Evolutionary conservation across 176 grass and related monocot species (phyloP).

Genomic region (maize (Zea mays)): Zm-B73-REFERENCE-NAM-5.0 NC_050097.1:216646001-216646500

Average conservation of each 20-base stretch:
- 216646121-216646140: conserved; percentile 42
- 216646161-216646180: conserved; percentile 35
- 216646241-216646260: not conserved
- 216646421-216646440: too few relatives aligned
- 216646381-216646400: too few relatives aligned
- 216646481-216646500: too few relatives aligned
- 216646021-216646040: too few relatives aligned
- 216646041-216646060: not conserved
- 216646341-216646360: too few relatives aligned
- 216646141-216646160: conserved; percentile 20
- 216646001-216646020: not conserved
- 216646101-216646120: not conserved
- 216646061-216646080: not conserved
- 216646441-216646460: too few relatives aligned
- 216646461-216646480: too few relatives aligned
- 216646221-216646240: conserved; percentile 15
- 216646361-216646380: too few relatives aligned
- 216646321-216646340: too few relatives aligned
- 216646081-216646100: not conserved
- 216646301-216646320: too few relatives aligned
- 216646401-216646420: too few relatives aligned
- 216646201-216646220: conserved; percentile 52
- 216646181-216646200: conserved; percentile 59
- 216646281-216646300: not conserved
- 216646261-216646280: not conserved